These are phyloP conservation scores for Tulasnella sp. DNA, from an alignment of 768 basidiomycete species.

Conservation along the genomic window DNA sequence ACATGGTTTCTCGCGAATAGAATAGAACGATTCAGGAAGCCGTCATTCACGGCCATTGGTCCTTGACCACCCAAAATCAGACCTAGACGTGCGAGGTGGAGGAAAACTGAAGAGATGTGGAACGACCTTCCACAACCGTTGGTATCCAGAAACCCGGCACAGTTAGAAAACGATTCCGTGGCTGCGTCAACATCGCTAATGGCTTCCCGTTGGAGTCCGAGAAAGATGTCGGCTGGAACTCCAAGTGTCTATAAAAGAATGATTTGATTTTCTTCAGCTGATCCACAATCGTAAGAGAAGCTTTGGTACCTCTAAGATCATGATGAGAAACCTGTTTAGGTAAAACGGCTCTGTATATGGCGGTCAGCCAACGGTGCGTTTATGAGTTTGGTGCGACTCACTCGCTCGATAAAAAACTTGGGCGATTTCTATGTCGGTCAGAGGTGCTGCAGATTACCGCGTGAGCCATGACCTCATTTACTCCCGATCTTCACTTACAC, in stretches of 20 bases:
- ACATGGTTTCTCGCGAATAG: constrained; percentile 62
- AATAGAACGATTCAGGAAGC: constrained; percentile 59
- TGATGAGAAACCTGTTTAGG: constrained; percentile 59
- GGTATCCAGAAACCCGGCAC: constrained; percentile 56
- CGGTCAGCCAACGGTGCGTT: neutral
- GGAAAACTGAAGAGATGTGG: constrained; percentile 58
- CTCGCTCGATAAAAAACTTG: constrained; percentile 50
- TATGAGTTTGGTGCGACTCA: neutral
- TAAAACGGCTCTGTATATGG: constrained; percentile 33
- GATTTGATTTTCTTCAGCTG: neutral
- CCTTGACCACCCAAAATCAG: constrained; percentile 42
- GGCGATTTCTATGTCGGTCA: constrained; percentile 63
- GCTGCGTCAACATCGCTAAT: constrained; percentile 55
- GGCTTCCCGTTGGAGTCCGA: constrained; percentile 57
- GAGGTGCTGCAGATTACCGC: constrained; percentile 40
- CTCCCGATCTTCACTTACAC: neutral
- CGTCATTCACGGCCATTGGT: constrained; percentile 45
- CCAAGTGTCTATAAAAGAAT: constrained; percentile 48
- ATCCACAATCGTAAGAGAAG: neutral
- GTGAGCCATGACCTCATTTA: constrained; percentile 37
- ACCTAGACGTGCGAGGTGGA: constrained; percentile 53
- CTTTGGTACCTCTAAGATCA: constrained; percentile 57
- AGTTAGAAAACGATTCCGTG: constrained; percentile 49
- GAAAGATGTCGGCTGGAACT: constrained; percentile 58
- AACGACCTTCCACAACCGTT: constrained; percentile 64